These are phyloP conservation scores for Geotrichum siamense DNA, from an alignment of 1,139 yeast genomes.

Conservation along the genomic window DNA sequence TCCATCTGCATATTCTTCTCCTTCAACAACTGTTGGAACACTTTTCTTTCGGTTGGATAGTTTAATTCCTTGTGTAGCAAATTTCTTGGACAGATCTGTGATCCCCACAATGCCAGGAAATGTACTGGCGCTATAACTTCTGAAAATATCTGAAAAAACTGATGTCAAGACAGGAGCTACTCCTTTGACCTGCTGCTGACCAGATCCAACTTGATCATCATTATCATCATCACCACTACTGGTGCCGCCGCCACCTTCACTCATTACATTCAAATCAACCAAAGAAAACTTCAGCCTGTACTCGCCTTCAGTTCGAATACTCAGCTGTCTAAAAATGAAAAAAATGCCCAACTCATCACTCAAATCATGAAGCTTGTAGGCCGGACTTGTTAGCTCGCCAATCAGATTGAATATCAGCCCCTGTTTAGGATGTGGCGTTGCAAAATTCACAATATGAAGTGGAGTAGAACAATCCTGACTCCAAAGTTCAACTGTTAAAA, in stretches of 20 bases:
- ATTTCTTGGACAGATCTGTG: conserved; percentile 37
- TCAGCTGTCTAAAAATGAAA: conserved; percentile 40
- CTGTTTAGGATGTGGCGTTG: conserved; percentile 8
- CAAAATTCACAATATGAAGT: conserved; percentile 5
- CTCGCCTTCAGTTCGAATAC: conserved; percentile 41
- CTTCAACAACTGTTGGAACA: too few species aligned
- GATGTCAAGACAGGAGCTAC: conserved; percentile 30
- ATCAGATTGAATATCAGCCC: conserved; percentile 35
- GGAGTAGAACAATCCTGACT: conserved; percentile 30
- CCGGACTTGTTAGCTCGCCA: conserved; percentile 39
- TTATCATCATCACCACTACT: not conserved
- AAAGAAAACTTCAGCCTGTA: conserved; percentile 38
- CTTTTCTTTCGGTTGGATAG: conserved; percentile 34
- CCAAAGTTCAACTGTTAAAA: conserved; percentile 38
- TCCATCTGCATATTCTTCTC: not conserved
- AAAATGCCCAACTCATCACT: conserved; percentile 36
- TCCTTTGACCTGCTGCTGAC: conserved; percentile 21
- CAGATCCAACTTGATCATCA: too few species aligned
- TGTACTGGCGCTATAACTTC: conserved; percentile 38
- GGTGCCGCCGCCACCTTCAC: too few species aligned
- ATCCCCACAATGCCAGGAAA: conserved; percentile 42
- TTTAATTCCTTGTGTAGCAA: conserved; percentile 41
- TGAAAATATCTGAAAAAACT: conserved; percentile 35
- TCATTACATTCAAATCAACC: conserved; percentile 29
- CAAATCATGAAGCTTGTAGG: conserved; percentile 37